Evolutionary conservation across 1,284 basidiomycete species (phyloP), one percentile per base, ranked within the genome.

Genomic region (Apiotrichum mycotoxinovorans): DNA sequence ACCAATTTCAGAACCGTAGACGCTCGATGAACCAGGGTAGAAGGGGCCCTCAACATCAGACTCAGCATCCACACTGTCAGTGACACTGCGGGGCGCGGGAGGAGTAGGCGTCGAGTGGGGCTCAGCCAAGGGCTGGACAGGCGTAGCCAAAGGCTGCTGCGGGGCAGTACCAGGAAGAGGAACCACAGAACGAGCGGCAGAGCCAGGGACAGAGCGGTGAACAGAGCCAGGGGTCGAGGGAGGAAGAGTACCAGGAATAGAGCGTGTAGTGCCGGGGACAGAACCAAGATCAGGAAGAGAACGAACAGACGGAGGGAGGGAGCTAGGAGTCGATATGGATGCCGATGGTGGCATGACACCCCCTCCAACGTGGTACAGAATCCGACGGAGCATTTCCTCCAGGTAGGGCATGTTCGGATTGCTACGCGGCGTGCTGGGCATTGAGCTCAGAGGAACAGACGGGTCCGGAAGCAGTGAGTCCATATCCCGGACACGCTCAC

Each of bases 381-480:
- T 62, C 2, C 66, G 56, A 10, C 63, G 57, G 18, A 78, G 64
- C 37, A 78, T 51, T 38, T 73, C 64, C 61, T 76, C 73, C 12
- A 78, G 52, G 15, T 73, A 61, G 4, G 62, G 44, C 23, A 68
- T 46, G 22, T 5, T 30, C 5, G 33, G 20, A 2, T 56, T 57
- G 5, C 65, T 61, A 27, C 57, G 34, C 1, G 37, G 17, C 11
- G 48, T 4, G 55, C 15, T 61, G 54, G 23, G 58, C 53, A 30
- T 22, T 23, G 34, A 1, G n/a, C n/a, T n/a, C n/a, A n/a, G n/a
- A n/a, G n/a, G n/a, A n/a, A n/a, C n/a, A n/a, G n/a, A n/a, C n/a
- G n/a, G n/a, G n/a, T n/a, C n/a, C n/a, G 30, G 30, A 12, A 30
- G 30, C 30, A 12, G 5, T 30, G 30, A 30, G 30, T 5, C 12